Evolutionary conservation across 495 filamentous ascomycete species (phyloP).

Genomic region (Penicillium desertorum): DNA sequence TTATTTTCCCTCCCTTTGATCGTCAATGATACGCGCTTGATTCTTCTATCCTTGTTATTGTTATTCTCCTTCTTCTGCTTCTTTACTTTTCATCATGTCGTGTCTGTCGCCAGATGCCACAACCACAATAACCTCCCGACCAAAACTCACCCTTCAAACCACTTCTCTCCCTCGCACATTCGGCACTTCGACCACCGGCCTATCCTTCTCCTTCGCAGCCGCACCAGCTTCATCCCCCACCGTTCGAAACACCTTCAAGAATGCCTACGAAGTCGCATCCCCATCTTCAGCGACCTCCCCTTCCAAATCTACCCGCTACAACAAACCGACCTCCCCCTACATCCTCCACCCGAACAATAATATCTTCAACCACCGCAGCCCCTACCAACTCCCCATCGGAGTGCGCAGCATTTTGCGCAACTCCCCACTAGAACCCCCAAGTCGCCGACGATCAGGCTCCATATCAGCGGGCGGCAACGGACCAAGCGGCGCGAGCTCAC

Average conservation of each 20-base stretch:
- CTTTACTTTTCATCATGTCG: conserved; percentile 32
- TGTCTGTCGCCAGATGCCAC: conserved; percentile 26
- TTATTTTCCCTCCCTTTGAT: conserved; percentile 26
- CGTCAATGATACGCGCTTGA: conserved; percentile 11
- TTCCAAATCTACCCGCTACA: conserved; percentile 31
- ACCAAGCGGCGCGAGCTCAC: conserved; percentile 32
- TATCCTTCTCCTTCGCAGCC: conserved; percentile 56
- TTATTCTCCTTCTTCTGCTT: conserved; percentile 1
- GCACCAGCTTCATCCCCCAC: conserved; percentile 70
- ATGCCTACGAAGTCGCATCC: conserved; percentile 69
- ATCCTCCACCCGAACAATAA: conserved; percentile 27
- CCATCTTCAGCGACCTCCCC: conserved; percentile 57
- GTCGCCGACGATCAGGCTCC: conserved; percentile 38
- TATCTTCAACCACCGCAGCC: conserved; percentile 35
- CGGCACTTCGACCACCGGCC: conserved; percentile 53
- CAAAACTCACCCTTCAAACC: conserved; percentile 82
- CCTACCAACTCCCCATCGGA: conserved; percentile 65
- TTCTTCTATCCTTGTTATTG: conserved; percentile 9
- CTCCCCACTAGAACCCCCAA: conserved; percentile 53
- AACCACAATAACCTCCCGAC: conserved; percentile 54
- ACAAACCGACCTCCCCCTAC: conserved; percentile 33
- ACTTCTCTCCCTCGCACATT: conserved; percentile 50
- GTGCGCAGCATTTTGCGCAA: conserved; percentile 76
- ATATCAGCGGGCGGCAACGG: conserved; percentile 38
- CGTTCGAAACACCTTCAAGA: conserved; percentile 77